Conservation (phyloP, 2,329 filamentous ascomycete genomes). For the Cercospora sesami region DNA sequence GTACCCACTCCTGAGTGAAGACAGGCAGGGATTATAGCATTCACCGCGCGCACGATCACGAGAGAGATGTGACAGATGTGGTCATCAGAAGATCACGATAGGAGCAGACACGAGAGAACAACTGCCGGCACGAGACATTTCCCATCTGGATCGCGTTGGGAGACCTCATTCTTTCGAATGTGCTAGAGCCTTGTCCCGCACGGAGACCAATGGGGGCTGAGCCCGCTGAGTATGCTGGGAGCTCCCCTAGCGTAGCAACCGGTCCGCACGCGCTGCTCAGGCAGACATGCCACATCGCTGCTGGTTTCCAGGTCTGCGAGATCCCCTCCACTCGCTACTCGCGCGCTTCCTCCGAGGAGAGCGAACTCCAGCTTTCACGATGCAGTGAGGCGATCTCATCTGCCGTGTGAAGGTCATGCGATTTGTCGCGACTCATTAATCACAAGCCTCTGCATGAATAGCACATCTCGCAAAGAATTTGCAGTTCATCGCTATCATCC, state of each 20-base stretch:
- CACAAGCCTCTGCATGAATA: not conserved
- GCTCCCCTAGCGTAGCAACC: constrained; percentile 3
- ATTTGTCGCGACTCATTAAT: not conserved
- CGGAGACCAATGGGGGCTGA: not conserved
- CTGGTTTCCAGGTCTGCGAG: constrained; percentile 11
- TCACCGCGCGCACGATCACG: constrained; percentile 3
- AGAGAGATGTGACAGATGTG: not conserved
- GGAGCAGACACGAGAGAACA: constrained; percentile 3
- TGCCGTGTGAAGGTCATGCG: not conserved
- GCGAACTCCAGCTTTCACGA: not conserved
- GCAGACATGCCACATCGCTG: constrained; percentile 14
- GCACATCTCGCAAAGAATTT: not conserved
- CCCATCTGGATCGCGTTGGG: not conserved
- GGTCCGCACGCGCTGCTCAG: constrained; percentile 6
- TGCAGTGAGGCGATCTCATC: not conserved
- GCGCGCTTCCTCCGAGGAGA: not conserved
- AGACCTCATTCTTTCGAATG: constrained; percentile 2
- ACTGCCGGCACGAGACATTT: constrained; percentile 7
- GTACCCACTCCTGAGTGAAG: not conserved
- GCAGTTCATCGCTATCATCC: not conserved
- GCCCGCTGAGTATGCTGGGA: not conserved
- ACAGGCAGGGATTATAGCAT: constrained; percentile 2
- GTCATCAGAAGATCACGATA: constrained; percentile 2
- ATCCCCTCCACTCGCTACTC: constrained; percentile 5
- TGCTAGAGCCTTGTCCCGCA: constrained; percentile 2